phyloP scores from a whole-genome alignment of 2,329 filamentous ascomycete genomes.

The Xylaria digitata region DNA sequence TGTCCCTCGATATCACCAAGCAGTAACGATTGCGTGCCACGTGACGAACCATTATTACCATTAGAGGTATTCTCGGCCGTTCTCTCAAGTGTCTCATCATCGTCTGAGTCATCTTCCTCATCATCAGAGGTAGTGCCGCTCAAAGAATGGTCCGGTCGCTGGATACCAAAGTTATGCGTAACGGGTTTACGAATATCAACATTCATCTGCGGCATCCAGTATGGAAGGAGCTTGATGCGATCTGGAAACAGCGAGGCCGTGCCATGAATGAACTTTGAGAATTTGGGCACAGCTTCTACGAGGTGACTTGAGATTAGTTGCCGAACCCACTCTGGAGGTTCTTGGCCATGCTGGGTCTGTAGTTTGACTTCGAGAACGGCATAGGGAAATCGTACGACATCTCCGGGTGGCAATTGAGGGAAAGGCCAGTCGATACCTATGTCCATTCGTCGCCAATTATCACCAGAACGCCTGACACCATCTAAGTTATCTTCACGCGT shows the following conservation, averaged over 20 bases:
- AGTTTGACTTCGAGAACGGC: slow-evolving; percentile 97
- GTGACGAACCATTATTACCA: slow-evolving; percentile 39
- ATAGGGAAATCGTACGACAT: slow-evolving; percentile 93
- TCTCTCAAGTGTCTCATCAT: slow-evolving; percentile 61
- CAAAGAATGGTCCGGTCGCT: slow-evolving; percentile 78
- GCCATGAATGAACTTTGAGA: slow-evolving; percentile 99
- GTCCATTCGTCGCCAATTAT: slow-evolving; percentile 97
- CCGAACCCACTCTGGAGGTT: slow-evolving; percentile 95
- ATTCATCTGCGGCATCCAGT: slow-evolving; percentile 99
- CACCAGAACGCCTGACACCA: slow-evolving; percentile 77
- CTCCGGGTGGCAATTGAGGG: slow-evolving; percentile 83
- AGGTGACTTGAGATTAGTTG: slow-evolving; percentile 93
- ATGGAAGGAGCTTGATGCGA: slow-evolving; percentile 89
- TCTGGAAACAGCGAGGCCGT: slow-evolving; percentile 87
- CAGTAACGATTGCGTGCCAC: slow-evolving; percentile 38
- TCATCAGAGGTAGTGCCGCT: slow-evolving; percentile 83
- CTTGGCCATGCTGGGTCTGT: slow-evolving; percentile 94
- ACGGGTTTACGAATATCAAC: slow-evolving; percentile 95
- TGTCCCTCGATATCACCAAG: slow-evolving; percentile 82
- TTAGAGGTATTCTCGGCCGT: slow-evolving; percentile 24
- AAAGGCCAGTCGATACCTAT: slow-evolving; percentile 98
- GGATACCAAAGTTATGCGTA: slow-evolving; percentile 90
- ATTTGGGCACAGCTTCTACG: slow-evolving; percentile 98
- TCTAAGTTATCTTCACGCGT: slow-evolving; percentile 94
- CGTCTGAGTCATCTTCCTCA: slow-evolving; percentile 77